Base-by-base conservation (phyloP, 2,329 filamentous ascomycete species). In the Penicillium vulpinum region DNA sequence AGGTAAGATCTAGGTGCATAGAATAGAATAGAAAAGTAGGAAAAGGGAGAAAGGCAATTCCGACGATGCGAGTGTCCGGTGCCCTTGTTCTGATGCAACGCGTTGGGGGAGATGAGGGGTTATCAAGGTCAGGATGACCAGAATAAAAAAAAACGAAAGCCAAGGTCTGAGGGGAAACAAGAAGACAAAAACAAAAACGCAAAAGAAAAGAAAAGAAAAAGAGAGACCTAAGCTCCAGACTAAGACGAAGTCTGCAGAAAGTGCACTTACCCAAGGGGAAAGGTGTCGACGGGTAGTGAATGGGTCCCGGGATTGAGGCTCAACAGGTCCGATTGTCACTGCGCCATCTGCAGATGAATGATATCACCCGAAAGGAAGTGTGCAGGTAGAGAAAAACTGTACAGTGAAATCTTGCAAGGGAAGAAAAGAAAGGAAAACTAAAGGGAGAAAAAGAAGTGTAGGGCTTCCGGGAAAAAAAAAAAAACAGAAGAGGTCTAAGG, bases 291-390 rank as follows among this genome's bases (percentile, higher is more conserved):
- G 50, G 51, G 55, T 54, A 54, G 51, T 44, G 15, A 47, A 43
- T 48, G 51, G 55, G 57, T 57, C 39, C 50, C 48, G 38, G 49
- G 41, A 57, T 64, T 64, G 64, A 66, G 61, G 65, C 65, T 67
- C 62, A 67, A 62, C 48, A 45, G 31, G 41, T 52, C 48, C 54
- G 33, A 56, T 40, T 55, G 48, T 52, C 54, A 43, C 46, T 43
- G 41, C 54, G 54, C 54, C 54, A 52, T 56, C 47, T 56, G 53
- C 40, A 61, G 49, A 64, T 57, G 54, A 62, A 58, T 62, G 56
- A 47, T 46, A 46, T 33, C 28, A 24, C 54, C 41, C 44, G 58
- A 58, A 52, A 46, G 59, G 51, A 54, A 18, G 41, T 11, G 24
- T 44, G 41, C 41, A 44, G 41, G 16, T 28, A 28, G 41, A 16